phyloP scores from a whole-genome alignment of 192 early-diverging fungal species.

The Chytriomyces confervae region DNA sequence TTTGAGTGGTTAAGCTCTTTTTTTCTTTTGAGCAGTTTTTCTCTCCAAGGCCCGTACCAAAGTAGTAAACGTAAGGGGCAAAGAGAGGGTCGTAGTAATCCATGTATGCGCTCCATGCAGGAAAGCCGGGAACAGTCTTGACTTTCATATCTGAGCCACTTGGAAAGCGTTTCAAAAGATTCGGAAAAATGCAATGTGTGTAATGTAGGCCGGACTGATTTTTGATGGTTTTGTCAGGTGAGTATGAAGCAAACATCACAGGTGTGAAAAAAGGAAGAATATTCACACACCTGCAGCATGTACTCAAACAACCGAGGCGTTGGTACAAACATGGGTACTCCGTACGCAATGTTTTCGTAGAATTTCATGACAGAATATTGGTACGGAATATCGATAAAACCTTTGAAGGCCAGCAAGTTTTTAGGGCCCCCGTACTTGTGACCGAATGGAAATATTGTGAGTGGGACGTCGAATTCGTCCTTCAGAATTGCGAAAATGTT shows the following conservation, averaged over 20 bases:
- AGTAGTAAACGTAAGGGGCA: conserved; percentile 30
- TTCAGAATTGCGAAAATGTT: conserved; percentile 9
- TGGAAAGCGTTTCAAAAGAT: conserved; percentile 17
- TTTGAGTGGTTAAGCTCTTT: no score
- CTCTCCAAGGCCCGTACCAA: not conserved
- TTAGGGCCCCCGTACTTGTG: conserved; percentile 34
- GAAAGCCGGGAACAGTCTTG: not conserved
- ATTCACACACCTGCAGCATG: conserved; percentile 4
- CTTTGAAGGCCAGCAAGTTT: conserved; percentile 25
- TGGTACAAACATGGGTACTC: conserved; percentile 18
- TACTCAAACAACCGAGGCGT: conserved; percentile 14
- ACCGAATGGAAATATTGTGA: conserved; percentile 23
- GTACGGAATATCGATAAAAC: conserved; percentile 33
- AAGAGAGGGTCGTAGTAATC: conserved; percentile 32
- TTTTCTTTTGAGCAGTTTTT: no score
- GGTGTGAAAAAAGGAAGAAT: not conserved
- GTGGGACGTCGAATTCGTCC: conserved; percentile 11
- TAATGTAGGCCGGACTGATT: not conserved
- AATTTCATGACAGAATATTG: conserved; percentile 38
- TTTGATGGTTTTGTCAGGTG: no score
- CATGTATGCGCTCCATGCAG: conserved; percentile 24
- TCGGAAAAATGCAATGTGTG: conserved; percentile 28
- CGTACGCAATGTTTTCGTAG: conserved; percentile 36
- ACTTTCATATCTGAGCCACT: not conserved
- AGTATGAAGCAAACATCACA: not conserved